Percentiles rank a stretch among this genome's conserved stretches.
These are phyloP conservation scores for Pythium rhizo-oryzae DNA, from an alignment of 352 stramenopile genomes.

Conservation along the genomic window DNA sequence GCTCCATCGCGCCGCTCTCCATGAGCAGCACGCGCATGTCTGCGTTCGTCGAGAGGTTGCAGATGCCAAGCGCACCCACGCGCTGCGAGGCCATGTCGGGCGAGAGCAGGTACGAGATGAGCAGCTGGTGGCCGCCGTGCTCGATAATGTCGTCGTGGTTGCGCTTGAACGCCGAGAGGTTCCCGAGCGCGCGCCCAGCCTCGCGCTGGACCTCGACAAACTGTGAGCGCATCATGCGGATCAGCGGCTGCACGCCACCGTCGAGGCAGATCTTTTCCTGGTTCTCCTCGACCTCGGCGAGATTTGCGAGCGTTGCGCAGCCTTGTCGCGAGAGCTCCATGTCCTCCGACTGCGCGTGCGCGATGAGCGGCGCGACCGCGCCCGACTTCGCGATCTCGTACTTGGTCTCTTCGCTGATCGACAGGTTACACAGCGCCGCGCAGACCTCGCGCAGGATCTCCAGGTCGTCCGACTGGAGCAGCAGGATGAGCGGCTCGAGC, in stretches of 20 bases:
- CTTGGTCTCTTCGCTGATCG: conserved; percentile 96
- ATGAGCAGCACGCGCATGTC: conserved; percentile 92
- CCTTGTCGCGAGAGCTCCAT: conserved; percentile 90
- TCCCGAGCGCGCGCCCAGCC: conserved; percentile 91
- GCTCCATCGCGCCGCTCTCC: conserved; percentile 93
- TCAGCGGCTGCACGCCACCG: conserved; percentile 90
- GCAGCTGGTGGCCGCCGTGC: conserved; percentile 91
- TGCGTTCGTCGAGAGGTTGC: conserved; percentile 94
- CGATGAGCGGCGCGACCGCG: conserved; percentile 89
- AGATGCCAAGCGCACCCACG: conserved; percentile 93
- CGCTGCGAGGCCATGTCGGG: conserved; percentile 94
- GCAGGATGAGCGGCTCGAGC: conserved; percentile 91
- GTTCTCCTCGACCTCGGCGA: conserved; percentile 95
- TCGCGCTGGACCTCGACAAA: conserved; percentile 95
- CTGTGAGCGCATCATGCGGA: conserved; percentile 95
- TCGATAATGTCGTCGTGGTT: conserved; percentile 93
- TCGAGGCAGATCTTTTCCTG: conserved; percentile 94
- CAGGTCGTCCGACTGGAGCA: conserved; percentile 90
- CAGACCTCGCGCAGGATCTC: conserved; percentile 95
- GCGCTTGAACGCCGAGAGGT: conserved; percentile 89
- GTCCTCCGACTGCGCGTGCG: conserved; percentile 93
- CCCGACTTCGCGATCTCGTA: conserved; percentile 97
- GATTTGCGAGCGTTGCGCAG: conserved; percentile 93
- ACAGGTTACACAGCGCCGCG: conserved; percentile 95
- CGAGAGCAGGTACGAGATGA: conserved; percentile 96